Conservation (phyloP, 225 moss, liverwort and hornwort genomes). For the Polytrichum commune region DNA sequence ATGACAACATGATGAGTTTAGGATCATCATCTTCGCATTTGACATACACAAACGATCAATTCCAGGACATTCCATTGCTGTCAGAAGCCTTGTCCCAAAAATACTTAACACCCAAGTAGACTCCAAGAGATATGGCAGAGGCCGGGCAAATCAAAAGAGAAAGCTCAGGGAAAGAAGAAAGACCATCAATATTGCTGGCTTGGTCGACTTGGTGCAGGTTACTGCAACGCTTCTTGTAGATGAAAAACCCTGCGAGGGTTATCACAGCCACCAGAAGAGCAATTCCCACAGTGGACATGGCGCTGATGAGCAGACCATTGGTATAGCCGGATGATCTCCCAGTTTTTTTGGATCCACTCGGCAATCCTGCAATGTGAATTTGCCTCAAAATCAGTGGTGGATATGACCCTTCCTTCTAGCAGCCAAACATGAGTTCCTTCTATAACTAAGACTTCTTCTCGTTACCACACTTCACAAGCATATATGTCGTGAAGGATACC, state of each 20-base stretch:
- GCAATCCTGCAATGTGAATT: constrained; percentile 25
- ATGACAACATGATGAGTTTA: neutral
- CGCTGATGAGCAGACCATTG: constrained; percentile 62
- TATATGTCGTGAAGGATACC: constrained; percentile 14
- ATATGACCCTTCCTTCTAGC: neutral
- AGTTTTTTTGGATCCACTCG: constrained; percentile 16
- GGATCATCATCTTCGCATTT: too few relatives aligned
- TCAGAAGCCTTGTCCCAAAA: neutral
- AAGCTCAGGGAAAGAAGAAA: constrained; percentile 3
- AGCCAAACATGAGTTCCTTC: too few relatives aligned
- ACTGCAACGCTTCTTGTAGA: constrained; percentile 61
- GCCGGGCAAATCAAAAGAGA: neutral
- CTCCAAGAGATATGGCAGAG: neutral
- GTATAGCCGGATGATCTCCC: constrained; percentile 28
- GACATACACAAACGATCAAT: neutral
- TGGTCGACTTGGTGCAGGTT: constrained; percentile 35
- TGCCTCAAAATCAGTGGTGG: neutral
- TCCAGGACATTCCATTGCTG: neutral
- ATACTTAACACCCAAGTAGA: too few relatives aligned
- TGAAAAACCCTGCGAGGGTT: constrained; percentile 53
- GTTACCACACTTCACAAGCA: too few relatives aligned
- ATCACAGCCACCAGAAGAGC: constrained; percentile 63
- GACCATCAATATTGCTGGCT: constrained; percentile 37
- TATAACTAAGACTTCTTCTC: too few relatives aligned
- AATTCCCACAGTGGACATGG: constrained; percentile 61